These are phyloP conservation scores for Acrodontium crateriforme DNA, from an alignment of 2,329 filamentous ascomycete species.

Conservation along the genomic window DNA sequence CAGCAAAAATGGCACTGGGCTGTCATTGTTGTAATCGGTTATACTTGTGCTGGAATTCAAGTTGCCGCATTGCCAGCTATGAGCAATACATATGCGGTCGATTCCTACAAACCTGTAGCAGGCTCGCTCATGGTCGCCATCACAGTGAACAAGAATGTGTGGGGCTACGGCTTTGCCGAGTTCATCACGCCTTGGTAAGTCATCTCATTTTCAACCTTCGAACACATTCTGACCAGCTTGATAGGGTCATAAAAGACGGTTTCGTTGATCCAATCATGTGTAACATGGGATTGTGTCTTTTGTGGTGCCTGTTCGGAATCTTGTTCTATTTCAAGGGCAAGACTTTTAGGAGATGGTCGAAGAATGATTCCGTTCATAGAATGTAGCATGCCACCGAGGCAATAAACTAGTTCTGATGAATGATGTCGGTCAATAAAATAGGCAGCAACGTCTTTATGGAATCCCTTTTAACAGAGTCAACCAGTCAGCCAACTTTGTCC, in stretches of 20 bases:
- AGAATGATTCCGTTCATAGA: conserved; percentile 40
- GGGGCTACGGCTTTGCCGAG: conserved; percentile 43
- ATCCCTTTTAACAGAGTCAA: too few relatives aligned
- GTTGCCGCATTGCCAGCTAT: conserved; percentile 48
- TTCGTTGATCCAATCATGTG: conserved; percentile 47
- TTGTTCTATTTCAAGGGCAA: conserved; percentile 47
- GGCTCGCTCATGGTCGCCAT: conserved; percentile 46
- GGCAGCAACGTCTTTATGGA: too few relatives aligned
- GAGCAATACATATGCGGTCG: conserved; percentile 42
- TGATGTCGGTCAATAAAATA: too few relatives aligned
- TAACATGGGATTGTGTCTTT: conserved; percentile 39
- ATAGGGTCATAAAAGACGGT: conserved; percentile 31
- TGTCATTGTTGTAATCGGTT: conserved; percentile 45
- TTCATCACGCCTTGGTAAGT: conserved; percentile 30
- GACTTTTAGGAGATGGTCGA: conserved; percentile 42
- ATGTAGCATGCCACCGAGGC: conserved; percentile 31
- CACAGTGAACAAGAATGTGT: conserved; percentile 51
- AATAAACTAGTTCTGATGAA: too few relatives aligned
- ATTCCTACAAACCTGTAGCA: conserved; percentile 50
- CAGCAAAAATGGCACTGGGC: conserved; percentile 33
- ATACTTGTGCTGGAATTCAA: conserved; percentile 43
- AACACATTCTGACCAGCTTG: too few relatives aligned
- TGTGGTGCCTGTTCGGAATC: conserved; percentile 42
- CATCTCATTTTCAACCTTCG: too few relatives aligned
- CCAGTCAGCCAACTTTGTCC: too few relatives aligned